Evolutionary conservation across 495 filamentous ascomycete species (phyloP), one percentile per base, ranked within the genome.

Genomic region (Polyplosphaeria fusca): DNA sequence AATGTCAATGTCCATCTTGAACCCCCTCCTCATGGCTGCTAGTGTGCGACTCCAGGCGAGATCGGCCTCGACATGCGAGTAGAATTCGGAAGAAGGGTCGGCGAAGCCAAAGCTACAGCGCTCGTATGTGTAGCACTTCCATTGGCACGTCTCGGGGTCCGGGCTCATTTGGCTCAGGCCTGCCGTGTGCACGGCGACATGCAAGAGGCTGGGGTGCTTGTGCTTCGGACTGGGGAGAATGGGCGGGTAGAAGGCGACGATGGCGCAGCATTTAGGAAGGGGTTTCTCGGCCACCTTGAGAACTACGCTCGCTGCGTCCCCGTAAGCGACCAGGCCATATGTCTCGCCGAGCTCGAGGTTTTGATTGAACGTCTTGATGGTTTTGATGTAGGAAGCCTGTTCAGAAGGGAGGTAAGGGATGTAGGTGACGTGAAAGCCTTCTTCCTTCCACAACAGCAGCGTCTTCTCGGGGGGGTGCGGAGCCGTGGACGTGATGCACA

Each of bases 181-280:
- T 3, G 84, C 78, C 1, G 86, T 69, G 68, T 86, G 84, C 0
- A 82, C 71, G 13, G 78, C 47, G 1, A 83, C 69, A 0, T 72
- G 67, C 25, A 84, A 65, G 7, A 73, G 67, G 1, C 75, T 65
- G 0, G 82, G 76, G 52, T 78, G 83, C 20, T 68, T 66, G 11
- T 72, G 68, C 4, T 74, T 71, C 0, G 76, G 74, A 23, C 73
- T 73, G 1, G 82, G 79, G 42, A 84, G 76, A 19, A 60, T 55
- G 30, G 75, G 73, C 0, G 84, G 84, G 48, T 87, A 86, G 70
- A 83, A 87, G 11, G 80, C 79, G 26, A 84, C 65, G 0, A 86
- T 71, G 0, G 80, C 79, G 47, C 72, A 74, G 23, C 77, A 65
- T 27, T 75, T 69, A 4, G 70, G 72, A 49, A 75, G 63, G 0